These are phyloP conservation scores for Chytriomyces sp. DNA, from an alignment of 192 early-diverging fungal species.

Conservation along the genomic window DNA sequence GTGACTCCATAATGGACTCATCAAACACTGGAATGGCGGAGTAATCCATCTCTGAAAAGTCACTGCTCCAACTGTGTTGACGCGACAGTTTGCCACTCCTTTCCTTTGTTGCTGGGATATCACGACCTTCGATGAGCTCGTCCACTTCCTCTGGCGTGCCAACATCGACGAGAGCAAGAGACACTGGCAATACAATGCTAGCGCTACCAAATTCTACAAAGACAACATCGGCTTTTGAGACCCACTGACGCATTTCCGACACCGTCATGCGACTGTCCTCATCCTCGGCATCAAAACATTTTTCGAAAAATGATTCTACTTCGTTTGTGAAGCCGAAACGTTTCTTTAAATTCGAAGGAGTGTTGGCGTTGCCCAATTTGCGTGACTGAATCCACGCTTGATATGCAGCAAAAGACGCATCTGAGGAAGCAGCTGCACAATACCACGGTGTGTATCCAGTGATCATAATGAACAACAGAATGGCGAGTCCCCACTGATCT, in stretches of 20 bases:
- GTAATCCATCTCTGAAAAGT: slow-evolving; percentile 30
- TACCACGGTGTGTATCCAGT: slow-evolving; percentile 83
- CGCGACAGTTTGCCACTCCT: not conserved
- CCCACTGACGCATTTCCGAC: slow-evolving; percentile 6
- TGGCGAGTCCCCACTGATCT: slow-evolving; percentile 79
- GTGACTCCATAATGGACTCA: not conserved
- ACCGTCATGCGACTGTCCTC: not conserved
- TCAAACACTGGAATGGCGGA: slow-evolving; percentile 23
- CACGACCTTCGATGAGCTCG: not conserved
- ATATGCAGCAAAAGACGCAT: slow-evolving; percentile 71
- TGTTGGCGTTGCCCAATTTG: not conserved
- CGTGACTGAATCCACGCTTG: slow-evolving; percentile 10
- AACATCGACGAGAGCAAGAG: not conserved
- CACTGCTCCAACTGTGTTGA: slow-evolving; percentile 11
- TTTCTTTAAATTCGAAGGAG: not conserved
- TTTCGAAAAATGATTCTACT: slow-evolving; percentile 13
- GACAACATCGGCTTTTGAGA: not conserved
- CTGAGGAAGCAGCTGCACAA: slow-evolving; percentile 46
- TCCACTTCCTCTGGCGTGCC: not conserved
- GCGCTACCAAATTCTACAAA: not conserved
- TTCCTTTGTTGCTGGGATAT: not conserved
- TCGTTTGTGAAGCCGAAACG: slow-evolving; percentile 11
- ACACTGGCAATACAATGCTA: not conserved
- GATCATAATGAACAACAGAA: slow-evolving; percentile 74
- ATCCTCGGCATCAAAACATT: slow-evolving; percentile 12